Evolutionary conservation across 176 grass and related monocot species (phyloP).

Genomic region (maize (Zea mays)): Zm-B73-REFERENCE-NAM-5.0 NC_050100.1:41358501-41359000

Average conservation of each 20-base stretch:
- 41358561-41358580: not conserved
- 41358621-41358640: not conserved
- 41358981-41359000: not conserved
- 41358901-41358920: constrained; percentile 70
- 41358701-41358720: not conserved
- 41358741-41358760: not conserved
- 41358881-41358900: constrained; percentile 78
- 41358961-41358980: not conserved
- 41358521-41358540: too few relatives aligned
- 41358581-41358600: not conserved
- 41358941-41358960: not conserved
- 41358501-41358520: too few relatives aligned
- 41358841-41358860: constrained; percentile 45
- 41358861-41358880: constrained; percentile 67
- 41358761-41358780: not conserved
- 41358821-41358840: constrained; percentile 53
- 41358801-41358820: constrained; percentile 42
- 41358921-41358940: not conserved
- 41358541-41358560: too few relatives aligned
- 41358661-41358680: not conserved
- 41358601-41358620: not conserved
- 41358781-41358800: constrained; percentile 58
- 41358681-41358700: not conserved
- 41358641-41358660: not conserved
- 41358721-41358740: not conserved